A percentile compares a stretch with the other conserved stretches of the same genome.
Conservation (phyloP, 208 protist genomes). For the Leishmania mexicana region DNA sequence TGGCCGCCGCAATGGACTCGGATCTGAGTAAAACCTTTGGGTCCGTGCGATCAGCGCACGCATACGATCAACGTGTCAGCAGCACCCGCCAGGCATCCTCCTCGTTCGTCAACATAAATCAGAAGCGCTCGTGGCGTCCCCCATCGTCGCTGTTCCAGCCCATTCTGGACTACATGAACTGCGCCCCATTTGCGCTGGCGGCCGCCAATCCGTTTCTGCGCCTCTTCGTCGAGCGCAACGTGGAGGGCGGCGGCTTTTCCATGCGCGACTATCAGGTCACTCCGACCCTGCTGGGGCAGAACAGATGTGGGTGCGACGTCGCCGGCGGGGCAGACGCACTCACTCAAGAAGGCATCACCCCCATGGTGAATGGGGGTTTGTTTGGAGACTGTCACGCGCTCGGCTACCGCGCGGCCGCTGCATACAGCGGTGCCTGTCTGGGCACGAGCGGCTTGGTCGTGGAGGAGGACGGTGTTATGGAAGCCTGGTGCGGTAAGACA, state of each 20-base stretch:
- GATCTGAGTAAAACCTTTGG: constrained; percentile 21
- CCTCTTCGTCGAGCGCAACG: constrained; percentile 49
- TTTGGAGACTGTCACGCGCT: not conserved
- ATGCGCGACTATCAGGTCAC: constrained; percentile 38
- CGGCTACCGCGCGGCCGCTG: not conserved
- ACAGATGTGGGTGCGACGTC: not conserved
- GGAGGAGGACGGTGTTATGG: constrained; percentile 28
- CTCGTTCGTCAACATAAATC: constrained; percentile 50
- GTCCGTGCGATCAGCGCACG: constrained; percentile 16
- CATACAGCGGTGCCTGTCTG: constrained; percentile 12
- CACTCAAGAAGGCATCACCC: not conserved
- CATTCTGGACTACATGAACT: constrained; percentile 43
- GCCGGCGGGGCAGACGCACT: not conserved
- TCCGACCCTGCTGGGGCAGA: not conserved
- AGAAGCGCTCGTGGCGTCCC: constrained; percentile 50
- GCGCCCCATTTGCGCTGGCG: constrained; percentile 39
- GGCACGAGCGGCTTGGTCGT: constrained; percentile 34
- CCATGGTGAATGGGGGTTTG: not conserved
- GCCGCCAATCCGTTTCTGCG: constrained; percentile 45
- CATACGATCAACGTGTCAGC: constrained; percentile 28
- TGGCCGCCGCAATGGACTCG: constrained; percentile 4
- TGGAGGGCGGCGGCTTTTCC: constrained; percentile 25
- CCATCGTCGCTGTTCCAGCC: constrained; percentile 33
- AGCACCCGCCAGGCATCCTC: constrained; percentile 17
- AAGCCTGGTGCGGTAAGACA: constrained; percentile 14